phyloP scores from a whole-genome alignment of 306 rosid species.

The Cucurbita argyrosperma region DNA sequence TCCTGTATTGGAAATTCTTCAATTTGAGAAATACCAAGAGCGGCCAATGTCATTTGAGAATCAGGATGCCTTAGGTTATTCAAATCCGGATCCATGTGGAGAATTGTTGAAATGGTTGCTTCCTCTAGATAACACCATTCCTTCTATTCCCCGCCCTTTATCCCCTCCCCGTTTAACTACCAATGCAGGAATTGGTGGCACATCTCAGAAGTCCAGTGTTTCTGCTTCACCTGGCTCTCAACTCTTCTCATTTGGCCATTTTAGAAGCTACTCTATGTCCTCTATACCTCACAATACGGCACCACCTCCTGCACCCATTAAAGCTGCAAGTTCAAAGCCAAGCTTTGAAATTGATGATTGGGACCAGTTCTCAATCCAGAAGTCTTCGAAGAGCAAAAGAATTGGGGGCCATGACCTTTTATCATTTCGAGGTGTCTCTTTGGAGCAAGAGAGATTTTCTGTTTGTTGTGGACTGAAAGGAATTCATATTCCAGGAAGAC shows the following conservation, averaged over 20 bases:
- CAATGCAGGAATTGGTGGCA: slow-evolving; percentile 38
- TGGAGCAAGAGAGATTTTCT: slow-evolving; percentile 82
- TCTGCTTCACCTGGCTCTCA: slow-evolving; percentile 54
- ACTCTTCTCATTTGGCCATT: slow-evolving; percentile 48
- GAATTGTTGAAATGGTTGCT: slow-evolving; percentile 80
- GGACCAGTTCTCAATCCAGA: slow-evolving; percentile 58
- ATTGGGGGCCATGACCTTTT: slow-evolving; percentile 41
- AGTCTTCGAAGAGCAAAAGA: slow-evolving; percentile 26
- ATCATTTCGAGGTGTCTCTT: slow-evolving; percentile 79
- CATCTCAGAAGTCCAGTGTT: slow-evolving; percentile 36
- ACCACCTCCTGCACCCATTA: slow-evolving; percentile 37
- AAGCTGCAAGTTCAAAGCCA: slow-evolving; percentile 69
- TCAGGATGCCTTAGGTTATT: slow-evolving; percentile 22
- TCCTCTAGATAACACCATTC: slow-evolving; percentile 63
- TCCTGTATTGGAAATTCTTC: slow-evolving; percentile 88
- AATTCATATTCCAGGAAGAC: slow-evolving; percentile 73
- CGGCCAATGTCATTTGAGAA: slow-evolving; percentile 25
- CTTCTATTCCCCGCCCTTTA: slow-evolving; percentile 33
- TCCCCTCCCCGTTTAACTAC: slow-evolving; percentile 42
- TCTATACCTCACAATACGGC: slow-evolving; percentile 52
- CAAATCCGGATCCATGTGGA: slow-evolving; percentile 54
- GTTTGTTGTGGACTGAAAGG: slow-evolving; percentile 92
- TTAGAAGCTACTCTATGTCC: slow-evolving; percentile 97
- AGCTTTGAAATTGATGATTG: slow-evolving; percentile 59
- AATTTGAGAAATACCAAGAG: slow-evolving; percentile 63